A percentile compares a stretch with the other conserved stretches of the same genome.
Evolutionary conservation across 495 filamentous ascomycete genomes (phyloP).

Genomic region (Podospora sp.): DNA sequence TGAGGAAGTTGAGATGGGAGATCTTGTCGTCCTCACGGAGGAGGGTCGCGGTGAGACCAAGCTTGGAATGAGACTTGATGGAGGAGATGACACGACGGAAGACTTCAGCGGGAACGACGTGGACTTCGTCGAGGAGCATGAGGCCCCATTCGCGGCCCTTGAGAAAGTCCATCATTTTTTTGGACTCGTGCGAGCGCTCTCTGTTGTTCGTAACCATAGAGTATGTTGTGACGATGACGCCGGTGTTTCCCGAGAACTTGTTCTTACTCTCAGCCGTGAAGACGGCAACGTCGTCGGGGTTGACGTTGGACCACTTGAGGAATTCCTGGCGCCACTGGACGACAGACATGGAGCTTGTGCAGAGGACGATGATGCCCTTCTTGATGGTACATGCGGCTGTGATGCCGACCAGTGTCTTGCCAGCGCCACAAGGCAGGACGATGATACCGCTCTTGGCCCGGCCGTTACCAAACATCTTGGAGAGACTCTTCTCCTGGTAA

Average conservation of each 20-base stretch:
- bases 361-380: conserved; percentile 92
- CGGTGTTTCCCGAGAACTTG: conserved; percentile 84
- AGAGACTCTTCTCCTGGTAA: conserved; percentile 95
- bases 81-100: conserved; percentile 90
- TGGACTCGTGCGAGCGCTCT: conserved; percentile 83
- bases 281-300: conserved; percentile 86
- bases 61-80: conserved; percentile 92
- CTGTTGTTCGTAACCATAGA: conserved; percentile 94
- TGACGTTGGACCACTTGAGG: conserved; percentile 97
- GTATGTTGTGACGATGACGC: conserved; percentile 96
- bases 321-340: conserved; percentile 97
- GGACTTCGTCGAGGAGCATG: conserved; percentile 97
- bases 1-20: conserved; percentile 93
- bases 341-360: conserved; percentile 96
- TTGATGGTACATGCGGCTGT: conserved; percentile 97
- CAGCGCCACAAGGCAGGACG: conserved; percentile 93
- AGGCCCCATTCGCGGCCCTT: conserved; percentile 92
- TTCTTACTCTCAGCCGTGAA: conserved; percentile 96
- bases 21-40: conserved; percentile 98
- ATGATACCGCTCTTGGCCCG: conserved; percentile 97
- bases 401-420: conserved; percentile 96
- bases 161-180: conserved; percentile 98
- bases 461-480: conserved; percentile 99
- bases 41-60: conserved; percentile 94
- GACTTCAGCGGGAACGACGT: conserved; percentile 95